Percentiles rank a stretch among this genome's conserved stretches.
Conservation (phyloP, 2,329 filamentous ascomycete genomes). For the Scedosporium minutisporum region DNA sequence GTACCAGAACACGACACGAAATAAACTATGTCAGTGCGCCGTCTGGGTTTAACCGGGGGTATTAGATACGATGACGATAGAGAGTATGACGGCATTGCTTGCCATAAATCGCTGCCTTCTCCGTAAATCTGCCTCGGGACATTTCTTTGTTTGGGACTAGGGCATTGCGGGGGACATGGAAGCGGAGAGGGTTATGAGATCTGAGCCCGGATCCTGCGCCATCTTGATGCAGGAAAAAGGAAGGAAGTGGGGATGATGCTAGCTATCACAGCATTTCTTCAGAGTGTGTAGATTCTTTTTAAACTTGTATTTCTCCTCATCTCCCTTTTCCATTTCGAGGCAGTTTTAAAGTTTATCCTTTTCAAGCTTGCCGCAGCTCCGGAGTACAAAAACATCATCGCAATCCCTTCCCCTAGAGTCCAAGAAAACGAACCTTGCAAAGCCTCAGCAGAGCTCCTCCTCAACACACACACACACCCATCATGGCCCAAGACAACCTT, state of each 20-base stretch:
- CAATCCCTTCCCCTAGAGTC: not conserved
- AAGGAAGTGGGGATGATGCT: not conserved
- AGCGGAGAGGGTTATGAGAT: not conserved
- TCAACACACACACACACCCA: not conserved
- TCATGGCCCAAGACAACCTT: conserved; percentile 21
- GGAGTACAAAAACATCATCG: not conserved
- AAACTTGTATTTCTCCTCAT: not conserved
- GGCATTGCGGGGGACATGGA: not conserved
- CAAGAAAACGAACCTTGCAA: not conserved
- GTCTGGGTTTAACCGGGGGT: too few species aligned
- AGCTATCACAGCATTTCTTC: not conserved
- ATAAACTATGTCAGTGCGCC: too few species aligned
- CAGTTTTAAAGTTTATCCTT: not conserved
- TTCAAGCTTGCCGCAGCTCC: not conserved
- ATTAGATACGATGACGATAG: too few species aligned
- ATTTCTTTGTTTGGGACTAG: not conserved
- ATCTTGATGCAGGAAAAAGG: not conserved
- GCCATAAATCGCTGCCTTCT: not conserved
- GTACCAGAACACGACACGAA: too few species aligned
- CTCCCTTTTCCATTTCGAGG: not conserved
- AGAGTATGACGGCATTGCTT: too few species aligned
- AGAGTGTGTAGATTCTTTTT: not conserved
- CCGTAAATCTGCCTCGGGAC: not conserved
- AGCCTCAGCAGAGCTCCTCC: not conserved
- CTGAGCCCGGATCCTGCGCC: too few species aligned